These are phyloP conservation scores for Phytophthora nicotianae DNA, from an alignment of 352 stramenopile genomes.

Conservation along the genomic window DNA sequence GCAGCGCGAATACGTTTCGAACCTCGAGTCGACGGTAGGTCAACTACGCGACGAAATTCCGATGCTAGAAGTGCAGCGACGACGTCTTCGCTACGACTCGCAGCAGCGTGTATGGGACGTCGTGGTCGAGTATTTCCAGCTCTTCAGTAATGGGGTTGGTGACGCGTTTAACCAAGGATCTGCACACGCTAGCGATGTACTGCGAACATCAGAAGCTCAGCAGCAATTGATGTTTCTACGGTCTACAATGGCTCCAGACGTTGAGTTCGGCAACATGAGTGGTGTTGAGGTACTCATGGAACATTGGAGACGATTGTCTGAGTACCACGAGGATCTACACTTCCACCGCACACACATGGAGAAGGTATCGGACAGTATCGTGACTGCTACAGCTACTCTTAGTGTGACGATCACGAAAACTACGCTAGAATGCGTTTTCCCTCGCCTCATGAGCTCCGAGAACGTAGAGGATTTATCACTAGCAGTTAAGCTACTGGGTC, in stretches of 20 bases:
- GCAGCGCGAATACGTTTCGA: constrained; percentile 40
- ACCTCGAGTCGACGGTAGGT: constrained; percentile 39
- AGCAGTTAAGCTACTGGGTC: constrained; percentile 37
- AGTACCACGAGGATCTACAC: constrained; percentile 41
- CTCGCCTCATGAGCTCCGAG: constrained; percentile 41
- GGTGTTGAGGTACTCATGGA: constrained; percentile 37
- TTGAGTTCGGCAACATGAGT: constrained; percentile 37
- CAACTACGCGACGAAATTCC: constrained; percentile 46
- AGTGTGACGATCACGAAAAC: constrained; percentile 41
- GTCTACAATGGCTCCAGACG: constrained; percentile 40
- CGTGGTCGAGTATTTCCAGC: constrained; percentile 43
- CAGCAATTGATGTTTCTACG: constrained; percentile 52
- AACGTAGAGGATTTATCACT: constrained; percentile 35
- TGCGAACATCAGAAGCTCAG: constrained; percentile 29
- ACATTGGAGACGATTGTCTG: constrained; percentile 46
- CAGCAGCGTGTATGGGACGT: constrained; percentile 35
- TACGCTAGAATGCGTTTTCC: constrained; percentile 42
- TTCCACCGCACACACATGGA: constrained; percentile 44
- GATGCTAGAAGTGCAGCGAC: constrained; percentile 34
- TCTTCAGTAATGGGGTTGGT: constrained; percentile 35
- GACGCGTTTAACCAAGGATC: constrained; percentile 19
- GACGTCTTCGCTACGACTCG: constrained; percentile 33
- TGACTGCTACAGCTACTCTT: constrained; percentile 28
- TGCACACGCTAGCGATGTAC: constrained; percentile 14
- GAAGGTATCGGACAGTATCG: constrained; percentile 35